A percentile compares a stretch with the other conserved stretches of the same genome.
Conservation (phyloP, 2,329 filamentous ascomycete genomes). For the Fusarium fracticaudum region DNA sequence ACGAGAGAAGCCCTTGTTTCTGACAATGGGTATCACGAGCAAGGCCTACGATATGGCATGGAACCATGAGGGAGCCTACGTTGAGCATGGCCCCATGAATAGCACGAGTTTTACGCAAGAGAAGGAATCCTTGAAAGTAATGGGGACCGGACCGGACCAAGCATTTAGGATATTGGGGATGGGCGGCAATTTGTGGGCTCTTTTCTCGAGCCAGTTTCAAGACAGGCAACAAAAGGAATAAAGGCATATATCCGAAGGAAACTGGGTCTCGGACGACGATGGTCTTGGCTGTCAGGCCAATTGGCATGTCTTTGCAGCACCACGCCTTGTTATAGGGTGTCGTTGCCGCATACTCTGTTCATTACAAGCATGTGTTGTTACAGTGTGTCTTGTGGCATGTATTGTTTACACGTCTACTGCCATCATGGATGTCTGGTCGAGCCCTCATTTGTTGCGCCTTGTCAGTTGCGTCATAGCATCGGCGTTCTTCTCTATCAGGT, state of each 20-base stretch:
- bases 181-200: constrained; percentile 35
- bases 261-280: not conserved
- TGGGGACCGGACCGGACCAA: not conserved
- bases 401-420: not conserved
- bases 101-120: constrained; percentile 19
- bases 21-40: not conserved
- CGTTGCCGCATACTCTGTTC: not conserved
- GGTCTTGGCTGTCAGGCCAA: constrained; percentile 7
- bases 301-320: not conserved
- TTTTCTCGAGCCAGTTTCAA: constrained; percentile 18
- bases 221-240: constrained; percentile 7
- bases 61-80: not conserved
- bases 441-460: constrained; percentile 8
- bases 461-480: constrained; percentile 41
- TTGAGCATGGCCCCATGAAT: not conserved
- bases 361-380: too few relatives aligned
- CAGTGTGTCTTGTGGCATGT: not conserved
- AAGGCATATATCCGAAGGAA: constrained; percentile 9
- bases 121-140: constrained; percentile 2
- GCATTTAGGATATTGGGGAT: constrained; percentile 13
- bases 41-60: not conserved
- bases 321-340: not conserved
- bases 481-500: constrained; percentile 29
- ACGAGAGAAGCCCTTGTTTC: not conserved
- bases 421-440: not conserved